A percentile compares a stretch with the other conserved stretches of the same genome.
These are phyloP conservation scores for Calonectria leucothoes DNA, from an alignment of 2,329 filamentous ascomycete species.

Conservation along the genomic window DNA sequence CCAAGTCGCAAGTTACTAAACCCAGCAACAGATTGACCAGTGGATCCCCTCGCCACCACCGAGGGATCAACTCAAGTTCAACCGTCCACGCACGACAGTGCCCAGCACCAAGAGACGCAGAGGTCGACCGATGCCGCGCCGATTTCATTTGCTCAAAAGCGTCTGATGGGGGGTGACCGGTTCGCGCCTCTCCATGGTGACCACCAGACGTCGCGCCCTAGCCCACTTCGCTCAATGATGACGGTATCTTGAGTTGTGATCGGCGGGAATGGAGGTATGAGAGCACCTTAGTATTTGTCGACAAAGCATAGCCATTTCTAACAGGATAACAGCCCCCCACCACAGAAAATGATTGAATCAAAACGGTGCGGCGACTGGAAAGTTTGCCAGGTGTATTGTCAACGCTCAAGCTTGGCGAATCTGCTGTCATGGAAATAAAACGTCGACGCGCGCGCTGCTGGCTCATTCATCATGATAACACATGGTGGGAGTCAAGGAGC, in stretches of 20 bases:
- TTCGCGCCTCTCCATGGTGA: slow-evolving; percentile 55
- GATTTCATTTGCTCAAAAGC: slow-evolving; percentile 58
- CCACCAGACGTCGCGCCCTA: slow-evolving; percentile 69
- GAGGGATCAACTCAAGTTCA: slow-evolving; percentile 83
- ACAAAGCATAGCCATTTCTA: slow-evolving; percentile 32
- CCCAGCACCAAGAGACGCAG: slow-evolving; percentile 53
- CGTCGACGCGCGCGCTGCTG: slow-evolving; percentile 35
- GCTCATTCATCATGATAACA: slow-evolving; percentile 24
- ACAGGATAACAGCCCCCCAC: slow-evolving; percentile 37
- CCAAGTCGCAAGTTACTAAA: slow-evolving; percentile 19
- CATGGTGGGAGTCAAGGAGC: slow-evolving; percentile 26
- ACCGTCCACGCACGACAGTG: slow-evolving; percentile 57
- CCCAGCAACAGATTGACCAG: slow-evolving; percentile 79
- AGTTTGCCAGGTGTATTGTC: slow-evolving; percentile 32
- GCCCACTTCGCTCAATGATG: slow-evolving; percentile 77
- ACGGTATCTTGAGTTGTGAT: slow-evolving; percentile 67
- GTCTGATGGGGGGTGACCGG: slow-evolving; percentile 60
- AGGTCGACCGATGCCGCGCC: slow-evolving; percentile 58
- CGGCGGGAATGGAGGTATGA: slow-evolving; percentile 46
- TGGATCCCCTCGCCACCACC: slow-evolving; percentile 86
- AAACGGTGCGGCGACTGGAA: slow-evolving; percentile 39
- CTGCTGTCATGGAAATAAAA: slow-evolving; percentile 39
- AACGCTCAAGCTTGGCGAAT: slow-evolving; percentile 31
- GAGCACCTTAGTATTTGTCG: slow-evolving; percentile 15
- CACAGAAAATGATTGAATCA: slow-evolving; percentile 40